phyloP scores from a whole-genome alignment of 768 basidiomycete species.

The Tephrocybe sp. region DNA sequence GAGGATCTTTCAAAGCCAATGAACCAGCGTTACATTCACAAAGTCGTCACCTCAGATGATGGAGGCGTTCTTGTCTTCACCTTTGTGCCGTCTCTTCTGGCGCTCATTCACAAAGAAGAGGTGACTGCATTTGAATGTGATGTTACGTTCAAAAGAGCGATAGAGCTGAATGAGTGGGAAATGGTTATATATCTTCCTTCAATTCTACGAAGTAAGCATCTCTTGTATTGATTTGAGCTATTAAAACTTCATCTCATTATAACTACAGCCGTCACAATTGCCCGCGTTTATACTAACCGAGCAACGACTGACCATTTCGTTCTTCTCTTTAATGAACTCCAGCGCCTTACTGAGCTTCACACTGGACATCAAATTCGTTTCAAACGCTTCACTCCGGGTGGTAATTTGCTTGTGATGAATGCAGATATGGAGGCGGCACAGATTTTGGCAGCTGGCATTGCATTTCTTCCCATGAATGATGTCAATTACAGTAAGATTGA shows the following conservation, averaged over 20 bases:
- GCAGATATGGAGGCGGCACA: conserved; percentile 20
- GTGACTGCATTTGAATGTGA: conserved; percentile 12
- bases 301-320: conserved; percentile 15
- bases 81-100: conserved; percentile 6
- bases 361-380: conserved; percentile 14
- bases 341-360: conserved; percentile 9
- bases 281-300: conserved; percentile 14
- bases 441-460: conserved; percentile 15
- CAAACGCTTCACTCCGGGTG: conserved; percentile 15
- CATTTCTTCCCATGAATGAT: conserved; percentile 17
- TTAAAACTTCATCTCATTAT: background rate
- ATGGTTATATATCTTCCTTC: conserved; percentile 13
- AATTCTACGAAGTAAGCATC: conserved; percentile 15
- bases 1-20: conserved; percentile 29
- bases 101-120: conserved; percentile 14
- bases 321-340: conserved; percentile 19
- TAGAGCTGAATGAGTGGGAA: conserved; percentile 19
- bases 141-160: conserved; percentile 16
- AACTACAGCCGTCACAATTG: conserved; percentile 15
- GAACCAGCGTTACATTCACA: conserved; percentile 19
- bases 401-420: conserved; percentile 13
- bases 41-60: background rate
- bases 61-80: conserved; percentile 24
- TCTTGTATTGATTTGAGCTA: background rate
- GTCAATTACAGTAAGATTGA: conserved; percentile 17